Base-by-base conservation (phyloP, 306 rosid species). In the peach (Prunus persica) region DNA sequence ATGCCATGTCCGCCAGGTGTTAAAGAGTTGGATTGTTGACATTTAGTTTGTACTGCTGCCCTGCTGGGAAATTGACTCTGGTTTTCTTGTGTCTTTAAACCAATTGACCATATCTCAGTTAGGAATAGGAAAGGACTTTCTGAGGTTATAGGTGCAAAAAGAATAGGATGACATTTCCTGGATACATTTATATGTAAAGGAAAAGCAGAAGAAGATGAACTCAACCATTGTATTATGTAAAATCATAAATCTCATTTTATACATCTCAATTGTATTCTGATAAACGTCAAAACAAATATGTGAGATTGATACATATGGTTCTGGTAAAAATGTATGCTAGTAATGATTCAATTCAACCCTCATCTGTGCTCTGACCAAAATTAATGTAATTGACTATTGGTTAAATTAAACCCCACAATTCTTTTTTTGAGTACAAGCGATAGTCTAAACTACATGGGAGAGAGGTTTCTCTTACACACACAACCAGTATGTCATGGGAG, bases 1-100 rank as follows among this genome's bases (percentile, higher is more conserved):
- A 54, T 93, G 98, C 65, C 76, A 25, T 57, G 13, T 76, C 71
- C 78, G 46, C 60, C 83, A 38, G 80, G 69, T 14, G 41, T 38
- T 49, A n/a, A 13, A 46, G 3, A 68, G 28, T 64, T 81, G 76
- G 75, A 51, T 55, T 87, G 72, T 85, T 47, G 78, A 74, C 22
- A 76, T 80, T 19, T 85, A 82, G 64, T 4, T 71, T 24, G 24
- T 13, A 55, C 46, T 49, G 41, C 67, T 52, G 4, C 20, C 20
- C 12, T 1, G 67, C 73, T 2, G 71, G 15, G 54, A 63, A 51
- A 74, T 47, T 38, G 7, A 34, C 27, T 67, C 38, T 32, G 43
- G n/a, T 73, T 13, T 16, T 49, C 16, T 11, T 4, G n/a, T 2
- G 15, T 14, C 16, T 20, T 4, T 27, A 34, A 62, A 41, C 5